phyloP scores from a whole-genome alignment of 176 grass and related monocot species.

The Bonia amplexicaulis region DNA sequence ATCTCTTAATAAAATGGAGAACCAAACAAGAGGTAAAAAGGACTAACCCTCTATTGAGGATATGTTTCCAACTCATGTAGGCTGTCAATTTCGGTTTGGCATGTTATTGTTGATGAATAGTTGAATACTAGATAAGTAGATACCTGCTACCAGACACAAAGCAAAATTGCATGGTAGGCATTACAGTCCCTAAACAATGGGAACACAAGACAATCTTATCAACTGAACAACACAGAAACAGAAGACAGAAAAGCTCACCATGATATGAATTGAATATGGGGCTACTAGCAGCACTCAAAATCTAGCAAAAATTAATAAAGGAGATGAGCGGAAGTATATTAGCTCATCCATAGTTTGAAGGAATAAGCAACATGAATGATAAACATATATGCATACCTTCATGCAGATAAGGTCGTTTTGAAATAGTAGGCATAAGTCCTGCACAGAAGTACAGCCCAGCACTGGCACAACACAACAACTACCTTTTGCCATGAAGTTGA shows the following conservation, averaged over 20 bases:
- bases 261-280: not conserved
- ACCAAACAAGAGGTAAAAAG: not conserved
- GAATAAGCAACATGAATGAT: slow-evolving; percentile 1
- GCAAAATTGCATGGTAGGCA: not conserved
- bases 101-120: not conserved
- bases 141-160: not conserved
- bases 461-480: not conserved
- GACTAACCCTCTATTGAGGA: not conserved
- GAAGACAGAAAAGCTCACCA: slow-evolving; percentile 8
- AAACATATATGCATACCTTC: slow-evolving; percentile 20
- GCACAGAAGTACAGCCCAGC: not conserved
- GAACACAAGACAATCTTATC: not conserved
- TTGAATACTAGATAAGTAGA: not conserved
- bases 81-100: not conserved
- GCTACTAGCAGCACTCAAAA: not conserved
- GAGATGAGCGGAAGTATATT: not conserved
- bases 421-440: not conserved
- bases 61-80: not conserved
- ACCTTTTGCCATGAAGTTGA: slow-evolving; percentile 4
- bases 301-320: not conserved
- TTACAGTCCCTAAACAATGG: not conserved
- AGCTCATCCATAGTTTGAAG: slow-evolving; percentile 17
- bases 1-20: not conserved
- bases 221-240: slow-evolving; percentile 3
- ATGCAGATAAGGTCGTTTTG: not conserved